A percentile compares a stretch with the other conserved stretches of the same genome.
These are phyloP conservation scores for Thozetella sp. DNA, from an alignment of 495 filamentous ascomycete genomes.

Conservation along the genomic window DNA sequence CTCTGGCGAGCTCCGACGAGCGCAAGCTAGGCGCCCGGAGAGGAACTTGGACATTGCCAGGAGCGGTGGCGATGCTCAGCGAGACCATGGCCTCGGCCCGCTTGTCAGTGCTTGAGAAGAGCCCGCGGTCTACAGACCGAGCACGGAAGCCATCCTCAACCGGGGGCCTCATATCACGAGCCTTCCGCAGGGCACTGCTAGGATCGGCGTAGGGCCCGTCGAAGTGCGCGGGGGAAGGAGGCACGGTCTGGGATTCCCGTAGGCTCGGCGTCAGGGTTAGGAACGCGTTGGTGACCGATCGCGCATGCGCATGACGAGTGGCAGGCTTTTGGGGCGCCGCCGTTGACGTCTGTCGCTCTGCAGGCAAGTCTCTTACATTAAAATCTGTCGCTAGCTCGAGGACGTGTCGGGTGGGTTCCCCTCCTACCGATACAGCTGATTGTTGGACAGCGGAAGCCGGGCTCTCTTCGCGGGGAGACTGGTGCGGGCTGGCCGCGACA, in stretches of 20 bases:
- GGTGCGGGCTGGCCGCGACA: slow-evolving; percentile 71
- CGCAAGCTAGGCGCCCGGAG: slow-evolving; percentile 34
- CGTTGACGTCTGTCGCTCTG: slow-evolving; percentile 25
- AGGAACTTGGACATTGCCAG: slow-evolving; percentile 61
- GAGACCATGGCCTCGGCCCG: slow-evolving; percentile 66
- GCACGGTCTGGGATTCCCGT: slow-evolving; percentile 40
- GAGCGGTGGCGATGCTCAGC: slow-evolving; percentile 61
- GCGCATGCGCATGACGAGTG: slow-evolving; percentile 36
- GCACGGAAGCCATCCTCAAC: slow-evolving; percentile 46
- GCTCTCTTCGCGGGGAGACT: slow-evolving; percentile 34
- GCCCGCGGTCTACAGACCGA: slow-evolving; percentile 56
- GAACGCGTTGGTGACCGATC: slow-evolving; percentile 58
- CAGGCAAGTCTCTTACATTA: slow-evolving; percentile 44
- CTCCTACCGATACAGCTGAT: slow-evolving; percentile 40
- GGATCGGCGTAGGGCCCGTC: slow-evolving; percentile 40
- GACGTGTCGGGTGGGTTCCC: slow-evolving; percentile 35
- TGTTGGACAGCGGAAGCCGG: slow-evolving; percentile 31
- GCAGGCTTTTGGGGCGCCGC: slow-evolving; percentile 13
- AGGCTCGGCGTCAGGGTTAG: slow-evolving; percentile 34
- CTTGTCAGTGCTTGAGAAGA: slow-evolving; percentile 57
- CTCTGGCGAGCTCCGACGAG: slow-evolving; percentile 25
- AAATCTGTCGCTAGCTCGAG: slow-evolving; percentile 37
- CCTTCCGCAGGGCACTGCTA: slow-evolving; percentile 35
- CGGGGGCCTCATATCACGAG: slow-evolving; percentile 46
- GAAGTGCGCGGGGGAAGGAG: slow-evolving; percentile 45